Base-by-base conservation (phyloP, 2,329 filamentous ascomycete species). In the Trichoderma oligosporum region DNA sequence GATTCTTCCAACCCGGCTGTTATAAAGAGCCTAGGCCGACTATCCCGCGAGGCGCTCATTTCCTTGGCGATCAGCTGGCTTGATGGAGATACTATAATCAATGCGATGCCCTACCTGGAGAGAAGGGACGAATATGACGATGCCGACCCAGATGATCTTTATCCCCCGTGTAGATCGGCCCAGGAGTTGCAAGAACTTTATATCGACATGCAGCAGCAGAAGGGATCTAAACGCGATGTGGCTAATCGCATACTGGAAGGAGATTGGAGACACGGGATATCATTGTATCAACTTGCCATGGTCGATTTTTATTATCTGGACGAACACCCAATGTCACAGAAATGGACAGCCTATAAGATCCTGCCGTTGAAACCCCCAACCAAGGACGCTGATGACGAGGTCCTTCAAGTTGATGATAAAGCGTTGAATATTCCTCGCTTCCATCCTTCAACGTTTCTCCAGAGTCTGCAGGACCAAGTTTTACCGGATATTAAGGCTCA, bases 401-500 rank as follows among this genome's bases (percentile, higher is more conserved):
- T 70, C 8, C 69, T 75, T 38, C 70, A 72, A 58, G 65, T 75
- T 12, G 77, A 83, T 65, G 71, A 72, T 46, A 69, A 74, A 61
- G 75, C 77, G 6, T 70, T 84, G 29, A 67, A 70, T 3, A 74
- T 86, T 47, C 89, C 90, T 9, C 84, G 87, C 14, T 89, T 94
- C 65, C 89, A 95, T 66, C 87, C 89, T 1, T 84, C 88, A 4
- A 89, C 87, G 0, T 96, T 96, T 69, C 76, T 95, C 35, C 82
- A 83, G 62, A 87, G 86, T 62, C 81, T 96, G 2, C 87, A 92
- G 63, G 77, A 78, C 38, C 86, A 92, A 66, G 81, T 91, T 16
- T 78, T 89, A 1, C 88, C 90, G 1, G 81, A 94, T 58, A 82
- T 92, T 64, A 95, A 94, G 70, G 88, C 88, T 4, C 89, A 95